Conservation (phyloP, 208 protist genomes). For the Crithidia brevicula region DNA sequence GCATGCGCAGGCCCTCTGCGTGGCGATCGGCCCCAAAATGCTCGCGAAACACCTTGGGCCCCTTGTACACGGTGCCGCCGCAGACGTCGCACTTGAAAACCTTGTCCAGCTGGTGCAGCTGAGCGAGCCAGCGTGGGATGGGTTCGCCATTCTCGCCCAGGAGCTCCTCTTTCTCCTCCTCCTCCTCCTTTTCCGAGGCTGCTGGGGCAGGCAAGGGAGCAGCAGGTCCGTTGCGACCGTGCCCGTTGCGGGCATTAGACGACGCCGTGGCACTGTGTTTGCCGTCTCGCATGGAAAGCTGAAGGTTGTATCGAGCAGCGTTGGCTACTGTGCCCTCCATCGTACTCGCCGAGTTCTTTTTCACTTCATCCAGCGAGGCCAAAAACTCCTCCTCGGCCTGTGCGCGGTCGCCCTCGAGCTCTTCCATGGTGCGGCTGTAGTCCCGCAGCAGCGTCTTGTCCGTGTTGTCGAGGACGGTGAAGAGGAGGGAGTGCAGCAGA, state of each 20-base stretch:
- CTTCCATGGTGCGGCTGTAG: constrained; percentile 83
- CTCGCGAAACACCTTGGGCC: constrained; percentile 84
- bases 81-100: constrained; percentile 85
- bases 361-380: constrained; percentile 60
- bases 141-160: constrained; percentile 82
- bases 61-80: constrained; percentile 86
- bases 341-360: constrained; percentile 48
- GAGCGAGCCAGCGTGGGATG: constrained; percentile 78
- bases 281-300: constrained; percentile 16
- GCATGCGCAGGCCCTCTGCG: constrained; percentile 74
- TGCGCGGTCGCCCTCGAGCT: constrained; percentile 71
- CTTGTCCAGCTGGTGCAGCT: constrained; percentile 87
- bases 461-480: constrained; percentile 66
- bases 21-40: constrained; percentile 88
- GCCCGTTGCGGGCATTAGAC: background rate
- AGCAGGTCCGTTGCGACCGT: background rate
- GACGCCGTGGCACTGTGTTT: background rate
- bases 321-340: constrained; percentile 79
- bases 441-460: constrained; percentile 73
- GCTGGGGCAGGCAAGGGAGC: background rate
- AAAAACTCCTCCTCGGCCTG: constrained; percentile 70
- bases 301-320: constrained; percentile 72
- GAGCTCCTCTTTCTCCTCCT: constrained; percentile 46
- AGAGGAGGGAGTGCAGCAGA: constrained; percentile 76
- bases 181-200: constrained; percentile 18